Conservation (phyloP, 176 grass and related monocot species). For the Canna indica region DNA sequence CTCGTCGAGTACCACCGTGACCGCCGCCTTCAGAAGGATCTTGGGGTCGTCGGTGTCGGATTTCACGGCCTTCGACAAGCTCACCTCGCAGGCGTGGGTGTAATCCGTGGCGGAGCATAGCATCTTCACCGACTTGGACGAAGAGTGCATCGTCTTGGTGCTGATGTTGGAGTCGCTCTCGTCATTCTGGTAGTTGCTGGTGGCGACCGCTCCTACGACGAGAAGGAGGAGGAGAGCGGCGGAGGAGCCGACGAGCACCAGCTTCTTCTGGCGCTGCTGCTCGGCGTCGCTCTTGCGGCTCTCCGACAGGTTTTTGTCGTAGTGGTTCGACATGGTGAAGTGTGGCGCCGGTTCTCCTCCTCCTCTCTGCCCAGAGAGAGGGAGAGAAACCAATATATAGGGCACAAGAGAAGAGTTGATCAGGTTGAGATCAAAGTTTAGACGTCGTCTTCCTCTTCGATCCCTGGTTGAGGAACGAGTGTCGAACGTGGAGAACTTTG, state of each 20-base stretch:
- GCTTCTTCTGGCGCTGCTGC: constrained; percentile 16
- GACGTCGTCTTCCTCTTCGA: no score
- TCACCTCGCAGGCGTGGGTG: constrained; percentile 42
- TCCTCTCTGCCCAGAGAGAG: background rate
- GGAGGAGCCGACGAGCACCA: constrained; percentile 31
- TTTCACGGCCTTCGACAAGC: constrained; percentile 27
- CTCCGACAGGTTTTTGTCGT: background rate
- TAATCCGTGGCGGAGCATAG: constrained; percentile 76
- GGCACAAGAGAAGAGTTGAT: no score
- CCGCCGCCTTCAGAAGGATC: constrained; percentile 36
- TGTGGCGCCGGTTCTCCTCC: background rate
- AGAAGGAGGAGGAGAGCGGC: constrained; percentile 41
- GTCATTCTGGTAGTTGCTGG: constrained; percentile 22
- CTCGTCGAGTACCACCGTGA: constrained; percentile 35
- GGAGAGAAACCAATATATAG: no score
- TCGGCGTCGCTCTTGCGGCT: constrained; percentile 7
- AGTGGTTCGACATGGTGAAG: background rate
- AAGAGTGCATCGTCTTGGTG: constrained; percentile 29
- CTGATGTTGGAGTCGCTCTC: background rate
- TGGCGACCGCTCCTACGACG: constrained; percentile 40
- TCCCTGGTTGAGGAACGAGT: no score
- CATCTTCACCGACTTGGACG: constrained; percentile 52
- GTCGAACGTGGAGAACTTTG: no score
- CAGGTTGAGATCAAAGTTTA: no score
- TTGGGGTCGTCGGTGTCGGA: constrained; percentile 36